These are phyloP conservation scores for Neltuma alba DNA, from an alignment of 306 rosid genomes.

Conservation along the genomic window DNA sequence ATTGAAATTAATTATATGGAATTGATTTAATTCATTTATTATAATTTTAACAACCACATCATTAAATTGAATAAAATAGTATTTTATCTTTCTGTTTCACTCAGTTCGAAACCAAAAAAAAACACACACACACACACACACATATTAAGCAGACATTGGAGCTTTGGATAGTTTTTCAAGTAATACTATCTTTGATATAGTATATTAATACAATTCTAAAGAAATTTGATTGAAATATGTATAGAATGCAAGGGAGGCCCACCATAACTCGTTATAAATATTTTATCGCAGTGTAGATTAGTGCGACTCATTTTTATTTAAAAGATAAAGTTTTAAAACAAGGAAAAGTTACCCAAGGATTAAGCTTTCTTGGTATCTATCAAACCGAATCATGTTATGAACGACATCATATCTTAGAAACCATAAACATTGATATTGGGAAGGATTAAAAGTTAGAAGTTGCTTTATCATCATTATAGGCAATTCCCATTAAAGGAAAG, in stretches of 20 bases:
- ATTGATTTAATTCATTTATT: too few species aligned
- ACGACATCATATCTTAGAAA: background rate
- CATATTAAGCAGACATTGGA: too few species aligned
- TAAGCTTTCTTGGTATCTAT: background rate
- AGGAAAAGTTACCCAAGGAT: background rate
- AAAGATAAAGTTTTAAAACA: background rate
- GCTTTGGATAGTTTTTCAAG: too few species aligned
- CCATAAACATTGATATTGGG: background rate
- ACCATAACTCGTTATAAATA: background rate
- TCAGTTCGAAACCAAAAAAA: too few species aligned
- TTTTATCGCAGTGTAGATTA: background rate
- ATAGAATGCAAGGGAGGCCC: background rate
- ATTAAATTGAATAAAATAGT: too few species aligned
- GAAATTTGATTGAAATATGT: too few species aligned
- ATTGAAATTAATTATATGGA: too few species aligned
- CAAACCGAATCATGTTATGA: background rate
- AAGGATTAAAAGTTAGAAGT: background rate
- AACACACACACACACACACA: too few species aligned
- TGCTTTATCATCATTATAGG: background rate
- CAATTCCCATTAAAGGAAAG: conserved; percentile 2
- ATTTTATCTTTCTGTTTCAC: too few species aligned
- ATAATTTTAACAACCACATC: too few species aligned
- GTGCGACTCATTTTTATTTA: background rate
- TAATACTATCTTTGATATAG: too few species aligned
- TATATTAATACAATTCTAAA: too few species aligned